Evolutionary conservation across 768 basidiomycete genomes (phyloP), one percentile per base, ranked within the genome.

Genomic region (Boletus sp.): DNA sequence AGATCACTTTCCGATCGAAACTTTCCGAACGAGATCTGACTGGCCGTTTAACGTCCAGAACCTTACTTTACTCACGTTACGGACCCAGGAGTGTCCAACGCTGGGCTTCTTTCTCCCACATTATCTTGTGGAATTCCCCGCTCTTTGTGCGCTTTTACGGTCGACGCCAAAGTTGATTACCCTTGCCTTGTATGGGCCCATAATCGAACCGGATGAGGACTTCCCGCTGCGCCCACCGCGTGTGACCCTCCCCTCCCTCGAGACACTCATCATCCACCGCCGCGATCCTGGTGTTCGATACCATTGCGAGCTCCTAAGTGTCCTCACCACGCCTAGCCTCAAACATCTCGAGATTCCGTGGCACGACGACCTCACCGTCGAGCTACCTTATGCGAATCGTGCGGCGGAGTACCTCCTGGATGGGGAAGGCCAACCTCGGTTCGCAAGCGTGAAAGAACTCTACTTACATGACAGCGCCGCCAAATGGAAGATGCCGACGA

Each of bases 181-280:
- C 5, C 63, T 59, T 3, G 50, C 57, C 11, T 50, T 59, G 19
- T 55, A 59, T 19, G 60, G 57, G 23, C 55, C 63, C 5, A 34
- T 65, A 40, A 40, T 65, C n/a, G 47, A 57, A 23, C 52, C 50
- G 1, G 51, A 53, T 4, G 60, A 55, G n/a, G 57, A 53, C 42
- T 46, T 59, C 46, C 45, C 42, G 3, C 19, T 34, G 7, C 50
- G 42, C 21, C 54, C 50, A 5, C 51, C 34, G 7, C 17, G 27
- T 17, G 55, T 56, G 3, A 50, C n/a, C 2, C 61, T 63, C 7
- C 30, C 54, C 14, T 35, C 17, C 3, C 50, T 57, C 7, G 46
- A 55, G 27, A 60, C 58, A 2, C 55, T 65, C 23, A 38, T 63
- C 47, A 46, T 66, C 32, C 55, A 60, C 43, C 61, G 57, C n/a